These are phyloP conservation scores for Ganoderma lucidum DNA, from an alignment of 1,284 basidiomycete genomes.

Conservation along the genomic window DNA sequence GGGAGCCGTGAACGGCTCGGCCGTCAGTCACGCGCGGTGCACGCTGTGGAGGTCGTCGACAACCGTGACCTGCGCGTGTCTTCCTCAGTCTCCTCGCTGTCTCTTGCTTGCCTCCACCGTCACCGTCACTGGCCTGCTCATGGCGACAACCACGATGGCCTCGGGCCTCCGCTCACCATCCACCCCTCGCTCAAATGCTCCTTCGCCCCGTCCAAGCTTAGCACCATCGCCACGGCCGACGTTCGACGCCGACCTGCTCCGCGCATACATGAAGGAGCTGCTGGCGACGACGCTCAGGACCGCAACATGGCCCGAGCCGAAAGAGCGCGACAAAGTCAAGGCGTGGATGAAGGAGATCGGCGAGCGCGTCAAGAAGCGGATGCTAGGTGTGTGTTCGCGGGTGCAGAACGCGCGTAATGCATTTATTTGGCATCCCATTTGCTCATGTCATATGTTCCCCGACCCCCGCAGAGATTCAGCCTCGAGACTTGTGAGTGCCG, in stretches of 20 bases:
- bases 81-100: background rate
- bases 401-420: background rate
- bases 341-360: slow-evolving; percentile 84
- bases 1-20: slow-evolving; percentile 14
- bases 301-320: slow-evolving; percentile 69
- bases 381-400: slow-evolving; percentile 56
- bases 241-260: slow-evolving; percentile 77
- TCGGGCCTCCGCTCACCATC: slow-evolving; percentile 59
- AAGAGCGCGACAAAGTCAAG: slow-evolving; percentile 73
- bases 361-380: slow-evolving; percentile 81
- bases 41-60: slow-evolving; percentile 26
- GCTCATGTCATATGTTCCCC: slow-evolving; percentile 4
- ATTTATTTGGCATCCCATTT: slow-evolving; percentile 1
- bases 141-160: slow-evolving; percentile 44
- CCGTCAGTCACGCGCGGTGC: slow-evolving; percentile 6
- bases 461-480: slow-evolving; percentile 66
- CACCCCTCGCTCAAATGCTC: slow-evolving; percentile 60
- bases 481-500: slow-evolving; percentile 74
- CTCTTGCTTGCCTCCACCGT: slow-evolving; percentile 12
- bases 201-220: slow-evolving; percentile 62
- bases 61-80: slow-evolving; percentile 8
- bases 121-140: slow-evolving; percentile 5
- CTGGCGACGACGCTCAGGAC: slow-evolving; percentile 70
- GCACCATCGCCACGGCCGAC: slow-evolving; percentile 65
- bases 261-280: slow-evolving; percentile 81